Evolutionary conservation across 176 grass and related monocot species (phyloP), one percentile per base, ranked within the genome.

Genomic region (Thalia dealbata): DNA sequence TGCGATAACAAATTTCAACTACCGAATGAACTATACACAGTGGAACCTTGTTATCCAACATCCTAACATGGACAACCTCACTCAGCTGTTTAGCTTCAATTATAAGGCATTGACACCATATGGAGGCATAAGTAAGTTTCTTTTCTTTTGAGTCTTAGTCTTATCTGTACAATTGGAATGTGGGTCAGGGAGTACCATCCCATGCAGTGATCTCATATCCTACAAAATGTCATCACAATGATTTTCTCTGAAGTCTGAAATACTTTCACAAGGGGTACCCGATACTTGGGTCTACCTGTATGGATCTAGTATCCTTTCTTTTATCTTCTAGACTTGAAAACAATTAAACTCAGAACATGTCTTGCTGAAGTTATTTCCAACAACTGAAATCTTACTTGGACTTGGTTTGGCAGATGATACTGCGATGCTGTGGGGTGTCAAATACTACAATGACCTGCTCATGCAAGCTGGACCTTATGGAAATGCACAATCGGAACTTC

Each of bases 1-100:
- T 48, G 44, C 67, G 24, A 70, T 70, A 70, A 70, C 67, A 50
- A 70, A 70, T 50, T 70, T 70, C 67, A 70, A 70, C 23, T 70
- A 70, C 22, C 67, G 67, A n/a, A 70, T 70, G 67, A 70, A 70
- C 50, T 70, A 70, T 50, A 70, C 67, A 48, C 67, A 70, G 23
- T 70, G 67, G 67, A 70, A 70, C 67, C 43, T 70, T 70, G 67
- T 70, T 50, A 48, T 70, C 41, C 67, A 70, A 25, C 67, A 70
- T 15, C 67, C 67, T 3, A 70, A 70, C 43, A 50, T 70, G 25
- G 67, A 70, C 23, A 70, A 70, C 19, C 43, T 70, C 43, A 70
- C 67, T 6, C 41, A 44, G 50, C 41, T 70, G 23, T 70, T 70
- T 48, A 70, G 67, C 43, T 70, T 70, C 67, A 70, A 70, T 50